Evolutionary conservation across 441 rosid species (phyloP), one percentile per base, ranked within the genome.

Genomic region (Gossypium aridum): DNA sequence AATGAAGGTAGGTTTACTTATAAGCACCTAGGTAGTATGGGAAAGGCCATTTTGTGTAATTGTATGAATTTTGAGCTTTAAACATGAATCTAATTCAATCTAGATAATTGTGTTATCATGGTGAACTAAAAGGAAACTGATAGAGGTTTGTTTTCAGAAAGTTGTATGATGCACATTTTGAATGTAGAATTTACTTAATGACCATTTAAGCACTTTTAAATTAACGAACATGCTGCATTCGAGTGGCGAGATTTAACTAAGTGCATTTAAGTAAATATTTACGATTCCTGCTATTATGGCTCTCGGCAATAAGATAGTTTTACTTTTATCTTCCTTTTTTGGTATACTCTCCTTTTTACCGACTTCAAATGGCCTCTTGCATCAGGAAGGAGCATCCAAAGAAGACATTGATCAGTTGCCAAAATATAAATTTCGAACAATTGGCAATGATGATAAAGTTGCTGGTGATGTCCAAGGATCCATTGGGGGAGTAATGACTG

Each of bases 311-410:
- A 43, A 26, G 23, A 7, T 20, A 16, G 25, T 17, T 55, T 55
- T 34, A 7, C 26, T 34, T 0, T 10, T 1, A n/a, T 51, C 14
- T 60, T n/a, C 3, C 14, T n/a, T 39, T 22, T 25, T 47, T 17
- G 25, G 9, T 66, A 3, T 66, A 4, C 34, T 19, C 22, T 66
- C 7, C 59, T 47, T 16, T 31, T 55, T 55, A 16, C 64, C 20
- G 19, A 3, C 26, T 55, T 5, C 9, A 17, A 5, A 49, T 55
- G 49, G 7, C 74, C 47, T 55, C 7, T 71, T 25, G 25, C 79
- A 82, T 64, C 90, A 96, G 99, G 97, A 91, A 83, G 98, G 98
- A 84, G 98, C 99, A 59, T 84, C 98, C 2, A 90, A 84, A 74
- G 97, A 90, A 74, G 99, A 96, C 77, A 90, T 96, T 64, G 99